A percentile compares a stretch with the other conserved stretches of the same genome.
phyloP scores from a whole-genome alignment of 768 basidiomycete genomes.

The Daedaleopsis sinensis region DNA sequence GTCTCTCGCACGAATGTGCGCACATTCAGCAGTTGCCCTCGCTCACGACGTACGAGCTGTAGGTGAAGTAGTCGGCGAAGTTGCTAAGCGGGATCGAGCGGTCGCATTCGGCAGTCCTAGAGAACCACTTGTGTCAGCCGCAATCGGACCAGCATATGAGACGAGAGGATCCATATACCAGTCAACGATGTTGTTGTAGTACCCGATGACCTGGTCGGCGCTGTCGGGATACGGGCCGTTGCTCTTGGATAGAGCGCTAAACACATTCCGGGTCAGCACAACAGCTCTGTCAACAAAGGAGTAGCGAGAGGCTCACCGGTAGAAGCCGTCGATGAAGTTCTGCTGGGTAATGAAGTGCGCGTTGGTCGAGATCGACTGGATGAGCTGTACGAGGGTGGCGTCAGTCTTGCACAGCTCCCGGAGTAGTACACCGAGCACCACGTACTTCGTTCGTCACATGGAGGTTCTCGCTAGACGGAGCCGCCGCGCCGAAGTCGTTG shows the following conservation, averaged over 20 bases:
- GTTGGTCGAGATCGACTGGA: neutral
- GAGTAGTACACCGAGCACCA: neutral
- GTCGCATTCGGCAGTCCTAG: neutral
- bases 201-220: neutral
- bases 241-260: neutral
- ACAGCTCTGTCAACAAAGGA: neutral
- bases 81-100: neutral
- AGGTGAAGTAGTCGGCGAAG: neutral
- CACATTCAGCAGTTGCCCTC: too few species aligned
- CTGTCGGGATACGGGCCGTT: neutral
- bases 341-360: neutral
- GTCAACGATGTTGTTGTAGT: neutral
- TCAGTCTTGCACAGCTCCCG: neutral
- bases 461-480: neutral
- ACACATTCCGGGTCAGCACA: neutral
- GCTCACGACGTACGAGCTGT: neutral
- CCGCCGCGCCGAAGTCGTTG: neutral
- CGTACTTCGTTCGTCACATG: neutral
- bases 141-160: neutral
- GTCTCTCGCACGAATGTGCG: too few species aligned
- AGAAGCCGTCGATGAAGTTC: neutral
- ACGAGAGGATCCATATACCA: neutral
- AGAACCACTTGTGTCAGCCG: neutral
- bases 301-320: neutral
- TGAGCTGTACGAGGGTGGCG: neutral